A percentile compares a stretch with the other conserved stretches of the same genome.
phyloP scores from a whole-genome alignment of 148 eudicot genomes.

The Amaranthus palmeri region DNA sequence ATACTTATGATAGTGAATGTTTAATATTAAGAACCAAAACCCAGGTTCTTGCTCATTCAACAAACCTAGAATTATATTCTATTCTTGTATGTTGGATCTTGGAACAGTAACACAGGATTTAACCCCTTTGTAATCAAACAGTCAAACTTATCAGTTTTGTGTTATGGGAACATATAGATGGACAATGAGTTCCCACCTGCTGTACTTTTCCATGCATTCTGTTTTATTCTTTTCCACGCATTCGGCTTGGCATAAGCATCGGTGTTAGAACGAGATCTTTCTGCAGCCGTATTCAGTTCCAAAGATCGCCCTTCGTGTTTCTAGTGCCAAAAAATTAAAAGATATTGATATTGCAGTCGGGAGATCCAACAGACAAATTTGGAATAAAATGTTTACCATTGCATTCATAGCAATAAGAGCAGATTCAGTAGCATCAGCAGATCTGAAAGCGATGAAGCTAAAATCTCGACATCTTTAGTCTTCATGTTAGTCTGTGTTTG shows the following conservation, averaged over 20 bases:
- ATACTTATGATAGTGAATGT: background rate
- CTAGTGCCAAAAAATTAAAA: constrained; percentile 26
- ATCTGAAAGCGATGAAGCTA: constrained; percentile 65
- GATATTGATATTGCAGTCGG: no score
- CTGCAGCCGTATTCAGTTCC: constrained; percentile 56
- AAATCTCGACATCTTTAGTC: constrained; percentile 59
- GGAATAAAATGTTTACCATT: constrained; percentile 42
- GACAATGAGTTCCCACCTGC: background rate
- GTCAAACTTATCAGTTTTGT: background rate
- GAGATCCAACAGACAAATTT: background rate
- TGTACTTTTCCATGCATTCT: constrained; percentile 22
- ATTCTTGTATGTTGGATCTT: background rate
- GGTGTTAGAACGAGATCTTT: constrained; percentile 33
- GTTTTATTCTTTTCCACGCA: constrained; percentile 17
- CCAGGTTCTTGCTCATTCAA: background rate
- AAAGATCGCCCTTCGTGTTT: constrained; percentile 76
- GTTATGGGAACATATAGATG: background rate
- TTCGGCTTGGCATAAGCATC: constrained; percentile 27
- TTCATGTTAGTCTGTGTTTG: no score
- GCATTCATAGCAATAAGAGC: constrained; percentile 66
- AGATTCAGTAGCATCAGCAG: constrained; percentile 54
- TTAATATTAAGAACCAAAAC: background rate
- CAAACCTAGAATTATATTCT: background rate
- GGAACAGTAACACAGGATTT: background rate
- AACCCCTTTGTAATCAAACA: background rate